A percentile compares a stretch with the other conserved stretches of the same genome.
These are phyloP conservation scores for Juglanconis oblonga DNA, from an alignment of 2,329 filamentous ascomycete genomes.

Conservation along the genomic window DNA sequence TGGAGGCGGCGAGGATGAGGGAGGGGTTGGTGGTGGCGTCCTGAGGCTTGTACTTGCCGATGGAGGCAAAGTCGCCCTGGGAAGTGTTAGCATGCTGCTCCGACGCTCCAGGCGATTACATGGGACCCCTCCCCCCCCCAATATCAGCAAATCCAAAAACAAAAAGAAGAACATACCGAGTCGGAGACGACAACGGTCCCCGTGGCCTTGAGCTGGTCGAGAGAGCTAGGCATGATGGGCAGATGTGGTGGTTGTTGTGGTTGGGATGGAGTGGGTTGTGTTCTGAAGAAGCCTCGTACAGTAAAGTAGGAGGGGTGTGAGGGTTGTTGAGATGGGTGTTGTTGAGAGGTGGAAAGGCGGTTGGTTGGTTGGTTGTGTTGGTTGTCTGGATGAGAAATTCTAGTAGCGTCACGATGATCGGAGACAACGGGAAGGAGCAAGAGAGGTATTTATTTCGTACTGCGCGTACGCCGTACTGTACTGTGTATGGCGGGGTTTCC, in stretches of 20 bases:
- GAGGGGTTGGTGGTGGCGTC: conserved; percentile 99
- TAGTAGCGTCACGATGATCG: not conserved
- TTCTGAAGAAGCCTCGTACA: not conserved
- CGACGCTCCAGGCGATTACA: no score
- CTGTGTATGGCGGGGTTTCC: conserved; percentile 9
- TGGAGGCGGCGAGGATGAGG: conserved; percentile 94
- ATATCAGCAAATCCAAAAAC: no score
- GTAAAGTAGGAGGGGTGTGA: not conserved
- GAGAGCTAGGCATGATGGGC: conserved; percentile 73
- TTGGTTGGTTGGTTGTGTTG: not conserved
- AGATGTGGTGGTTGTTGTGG: conserved; percentile 5
- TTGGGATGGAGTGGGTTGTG: not conserved
- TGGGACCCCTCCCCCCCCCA: no score
- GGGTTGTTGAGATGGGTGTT: not conserved
- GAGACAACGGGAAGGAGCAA: not conserved
- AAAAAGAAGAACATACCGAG: conserved; percentile 44
- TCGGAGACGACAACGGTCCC: conserved; percentile 98
- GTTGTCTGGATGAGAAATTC: not conserved
- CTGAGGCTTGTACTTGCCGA: conserved; percentile 99
- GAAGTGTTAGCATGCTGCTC: not conserved
- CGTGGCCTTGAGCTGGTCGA: conserved; percentile 94
- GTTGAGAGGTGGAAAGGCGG: not conserved
- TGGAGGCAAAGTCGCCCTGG: conserved; percentile 70
- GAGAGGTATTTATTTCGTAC: conserved; percentile 13
- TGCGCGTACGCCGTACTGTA: not conserved